Percentiles rank a stretch among this genome's conserved stretches.
Conservation (phyloP, 1,284 basidiomycete species). For the Sphagnurus paluster region DNA sequence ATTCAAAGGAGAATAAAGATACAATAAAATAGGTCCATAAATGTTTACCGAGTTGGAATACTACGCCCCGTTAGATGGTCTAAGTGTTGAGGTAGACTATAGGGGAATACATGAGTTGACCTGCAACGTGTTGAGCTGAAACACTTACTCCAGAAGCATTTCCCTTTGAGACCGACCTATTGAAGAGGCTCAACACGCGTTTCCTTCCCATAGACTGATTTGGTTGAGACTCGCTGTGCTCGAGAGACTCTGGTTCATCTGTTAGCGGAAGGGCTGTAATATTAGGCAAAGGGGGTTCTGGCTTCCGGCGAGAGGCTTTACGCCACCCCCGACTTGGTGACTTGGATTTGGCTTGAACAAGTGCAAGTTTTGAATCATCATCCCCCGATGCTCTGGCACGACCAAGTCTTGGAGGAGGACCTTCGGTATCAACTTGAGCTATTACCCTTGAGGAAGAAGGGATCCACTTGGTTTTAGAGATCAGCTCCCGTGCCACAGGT, state of each 20-base stretch:
- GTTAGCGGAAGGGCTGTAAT: slow-evolving; percentile 31
- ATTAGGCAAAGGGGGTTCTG: slow-evolving; percentile 21
- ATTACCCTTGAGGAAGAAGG: slow-evolving; percentile 45
- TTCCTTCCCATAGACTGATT: slow-evolving; percentile 23
- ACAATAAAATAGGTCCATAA: slow-evolving; percentile 13
- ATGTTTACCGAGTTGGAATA: not conserved
- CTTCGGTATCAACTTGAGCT: slow-evolving; percentile 31
- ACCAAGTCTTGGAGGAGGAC: slow-evolving; percentile 29
- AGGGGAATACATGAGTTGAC: not conserved
- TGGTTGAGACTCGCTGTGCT: slow-evolving; percentile 16
- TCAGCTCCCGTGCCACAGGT: slow-evolving; percentile 71
- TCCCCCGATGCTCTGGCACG: slow-evolving; percentile 31
- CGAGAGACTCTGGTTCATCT: slow-evolving; percentile 34
- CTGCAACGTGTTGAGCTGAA: not conserved
- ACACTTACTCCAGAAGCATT: slow-evolving; percentile 9
- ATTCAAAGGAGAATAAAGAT: not conserved
- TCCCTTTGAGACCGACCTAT: slow-evolving; percentile 23
- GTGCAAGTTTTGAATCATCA: slow-evolving; percentile 27
- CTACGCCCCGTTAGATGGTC: slow-evolving; percentile 8
- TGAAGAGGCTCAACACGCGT: slow-evolving; percentile 44
- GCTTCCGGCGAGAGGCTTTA: slow-evolving; percentile 21
- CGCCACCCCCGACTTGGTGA: slow-evolving; percentile 22
- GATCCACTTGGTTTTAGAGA: slow-evolving; percentile 74
- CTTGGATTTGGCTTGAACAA: slow-evolving; percentile 19
- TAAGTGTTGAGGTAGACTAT: slow-evolving; percentile 15